Conservation (phyloP, 2,329 filamentous ascomycete genomes). For the Trichoderma guizhouense region DNA sequence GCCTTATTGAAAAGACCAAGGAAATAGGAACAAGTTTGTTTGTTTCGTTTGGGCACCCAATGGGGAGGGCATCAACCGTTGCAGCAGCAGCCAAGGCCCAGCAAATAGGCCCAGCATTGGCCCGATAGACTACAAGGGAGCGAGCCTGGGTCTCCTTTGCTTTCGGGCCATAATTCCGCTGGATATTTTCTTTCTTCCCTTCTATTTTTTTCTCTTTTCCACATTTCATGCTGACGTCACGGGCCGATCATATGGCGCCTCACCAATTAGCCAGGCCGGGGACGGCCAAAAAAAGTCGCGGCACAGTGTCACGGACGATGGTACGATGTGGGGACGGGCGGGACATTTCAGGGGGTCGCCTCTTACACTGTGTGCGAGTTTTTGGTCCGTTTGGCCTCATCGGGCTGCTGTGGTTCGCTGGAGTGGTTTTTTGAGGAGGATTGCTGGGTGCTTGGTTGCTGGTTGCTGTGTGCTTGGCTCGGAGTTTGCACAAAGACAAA, state of each 20-base stretch:
- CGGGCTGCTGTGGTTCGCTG: constrained; percentile 3
- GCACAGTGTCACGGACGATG: constrained; percentile 13
- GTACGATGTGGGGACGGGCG: constrained; percentile 7
- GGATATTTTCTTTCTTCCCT: neutral
- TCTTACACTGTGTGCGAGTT: constrained; percentile 13
- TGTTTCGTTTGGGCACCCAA: neutral
- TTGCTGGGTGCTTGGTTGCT: neutral
- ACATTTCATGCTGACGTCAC: constrained; percentile 19
- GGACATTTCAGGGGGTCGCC: constrained; percentile 16
- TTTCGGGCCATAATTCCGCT: neutral
- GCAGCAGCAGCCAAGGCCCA: neutral
- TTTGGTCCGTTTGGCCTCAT: neutral
- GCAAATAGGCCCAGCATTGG: neutral
- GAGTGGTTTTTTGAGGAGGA: neutral
- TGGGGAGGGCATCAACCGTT: neutral
- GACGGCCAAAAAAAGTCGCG: constrained; percentile 9
- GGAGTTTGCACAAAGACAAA: neutral
- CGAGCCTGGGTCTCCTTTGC: neutral
- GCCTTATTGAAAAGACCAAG: neutral
- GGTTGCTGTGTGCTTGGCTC: neutral
- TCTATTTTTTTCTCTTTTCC: neutral
- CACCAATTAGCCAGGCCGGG: constrained; percentile 7
- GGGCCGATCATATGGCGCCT: constrained; percentile 18
- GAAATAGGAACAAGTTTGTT: neutral
- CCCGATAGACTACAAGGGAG: neutral